Evolutionary conservation across 2,329 filamentous ascomycete genomes (phyloP).

Genomic region (Colletotrichum orchidophilum): DNA sequence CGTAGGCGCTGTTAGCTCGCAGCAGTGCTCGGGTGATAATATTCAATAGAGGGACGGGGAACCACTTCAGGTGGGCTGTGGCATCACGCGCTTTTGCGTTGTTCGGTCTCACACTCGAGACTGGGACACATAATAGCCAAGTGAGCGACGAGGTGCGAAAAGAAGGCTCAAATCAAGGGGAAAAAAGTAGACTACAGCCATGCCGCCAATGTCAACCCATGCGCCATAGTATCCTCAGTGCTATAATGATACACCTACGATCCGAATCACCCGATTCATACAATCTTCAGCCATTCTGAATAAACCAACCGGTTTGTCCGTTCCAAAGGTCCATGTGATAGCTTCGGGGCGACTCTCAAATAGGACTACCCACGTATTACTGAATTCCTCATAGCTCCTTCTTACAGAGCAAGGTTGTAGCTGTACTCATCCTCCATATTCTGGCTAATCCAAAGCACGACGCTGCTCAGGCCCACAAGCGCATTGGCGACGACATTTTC

Average conservation of each 20-base stretch:
- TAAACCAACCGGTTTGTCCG: neutral
- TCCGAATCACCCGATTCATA: neutral
- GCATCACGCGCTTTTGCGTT: too few species aligned
- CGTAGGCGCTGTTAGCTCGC: too few species aligned
- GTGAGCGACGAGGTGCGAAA: neutral
- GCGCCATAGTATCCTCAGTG: constrained; percentile 9
- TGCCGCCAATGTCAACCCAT: constrained; percentile 19
- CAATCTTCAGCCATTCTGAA: neutral
- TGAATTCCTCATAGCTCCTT: constrained; percentile 63
- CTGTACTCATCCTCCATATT: constrained; percentile 79
- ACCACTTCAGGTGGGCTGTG: too few species aligned
- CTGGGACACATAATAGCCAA: neutral
- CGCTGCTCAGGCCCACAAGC: constrained; percentile 69
- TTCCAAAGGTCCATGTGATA: neutral
- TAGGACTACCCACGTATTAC: neutral
- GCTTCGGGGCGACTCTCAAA: neutral
- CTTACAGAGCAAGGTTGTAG: constrained; percentile 71
- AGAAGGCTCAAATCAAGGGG: constrained; percentile 6
- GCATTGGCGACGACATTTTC: constrained; percentile 74
- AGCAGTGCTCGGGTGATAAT: too few species aligned
- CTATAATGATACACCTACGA: constrained; percentile 16
- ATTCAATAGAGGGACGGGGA: too few species aligned
- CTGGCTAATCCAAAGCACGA: constrained; percentile 74
- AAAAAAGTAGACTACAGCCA: constrained; percentile 23
- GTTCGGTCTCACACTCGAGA: too few species aligned